Percentiles rank a stretch among this genome's conserved stretches.
Conservation (phyloP, 495 filamentous ascomycete genomes). For the Cercophora samala region DNA sequence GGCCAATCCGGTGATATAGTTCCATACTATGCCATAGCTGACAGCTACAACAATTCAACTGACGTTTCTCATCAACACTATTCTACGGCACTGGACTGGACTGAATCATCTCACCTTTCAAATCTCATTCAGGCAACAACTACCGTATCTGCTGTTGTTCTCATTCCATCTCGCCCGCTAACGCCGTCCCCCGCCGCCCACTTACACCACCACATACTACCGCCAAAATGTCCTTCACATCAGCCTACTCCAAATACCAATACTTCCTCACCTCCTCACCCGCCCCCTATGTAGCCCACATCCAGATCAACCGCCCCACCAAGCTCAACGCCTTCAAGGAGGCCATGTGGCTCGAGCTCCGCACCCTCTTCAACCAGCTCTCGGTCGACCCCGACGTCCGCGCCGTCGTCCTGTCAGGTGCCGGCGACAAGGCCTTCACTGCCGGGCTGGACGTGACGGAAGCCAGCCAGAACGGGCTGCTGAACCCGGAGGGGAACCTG, state of each 20-base stretch:
- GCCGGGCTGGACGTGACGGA: constrained; percentile 77
- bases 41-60: not conserved
- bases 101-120: not conserved
- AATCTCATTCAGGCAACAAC: too few species aligned
- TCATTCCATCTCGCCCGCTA: not conserved
- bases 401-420: constrained; percentile 75
- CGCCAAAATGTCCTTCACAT: constrained; percentile 4
- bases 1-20: not conserved
- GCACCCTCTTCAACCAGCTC: constrained; percentile 66
- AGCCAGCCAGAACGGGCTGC: constrained; percentile 44
- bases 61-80: not conserved
- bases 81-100: not conserved
- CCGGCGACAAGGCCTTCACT: constrained; percentile 81
- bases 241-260: constrained; percentile 48
- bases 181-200: not conserved
- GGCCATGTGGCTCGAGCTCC: constrained; percentile 86
- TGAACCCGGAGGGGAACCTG: constrained; percentile 28
- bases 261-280: constrained; percentile 79
- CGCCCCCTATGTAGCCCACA: constrained; percentile 71
- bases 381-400: constrained; percentile 71
- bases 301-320: constrained; percentile 85
- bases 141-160: not conserved
- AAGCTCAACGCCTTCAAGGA: constrained; percentile 92
- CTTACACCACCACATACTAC: not conserved
- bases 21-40: not conserved